These are phyloP conservation scores for Acmispon strigosus DNA, from an alignment of 306 rosid genomes.

Conservation along the genomic window DNA sequence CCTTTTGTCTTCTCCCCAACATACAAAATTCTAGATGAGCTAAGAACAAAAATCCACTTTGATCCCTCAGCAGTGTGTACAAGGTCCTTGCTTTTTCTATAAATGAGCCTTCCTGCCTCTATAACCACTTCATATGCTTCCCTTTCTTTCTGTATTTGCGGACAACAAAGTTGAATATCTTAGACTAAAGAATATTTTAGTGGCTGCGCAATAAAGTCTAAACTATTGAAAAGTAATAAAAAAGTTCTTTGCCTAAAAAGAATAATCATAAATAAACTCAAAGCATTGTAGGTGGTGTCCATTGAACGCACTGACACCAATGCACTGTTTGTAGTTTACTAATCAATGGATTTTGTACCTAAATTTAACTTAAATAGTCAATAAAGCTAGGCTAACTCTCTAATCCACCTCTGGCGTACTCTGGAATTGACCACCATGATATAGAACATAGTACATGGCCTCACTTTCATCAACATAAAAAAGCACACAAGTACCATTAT, in stretches of 20 bases:
- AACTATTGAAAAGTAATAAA: not conserved
- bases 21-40: conserved; percentile 57
- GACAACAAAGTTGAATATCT: conserved; percentile 8
- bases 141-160: conserved; percentile 59
- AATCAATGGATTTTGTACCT: conserved; percentile 6
- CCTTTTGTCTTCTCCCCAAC: conserved; percentile 78
- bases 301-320: conserved; percentile 14
- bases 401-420: not conserved
- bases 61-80: conserved; percentile 54
- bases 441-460: not conserved
- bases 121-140: conserved; percentile 57
- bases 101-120: conserved; percentile 48
- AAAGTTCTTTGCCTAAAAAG: not conserved
- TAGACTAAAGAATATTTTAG: not conserved
- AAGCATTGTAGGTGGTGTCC: not conserved
- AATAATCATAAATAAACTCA: not conserved
- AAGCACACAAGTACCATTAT: not conserved
- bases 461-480: not conserved
- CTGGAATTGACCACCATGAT: conserved; percentile 17
- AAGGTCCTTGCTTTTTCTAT: conserved; percentile 35
- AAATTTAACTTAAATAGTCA: conserved; percentile 7
- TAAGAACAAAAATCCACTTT: conserved; percentile 90
- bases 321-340: not conserved
- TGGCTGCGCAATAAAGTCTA: conserved; percentile 20
- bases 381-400: not conserved